These are phyloP conservation scores for Auricularia sp. DNA, from an alignment of 768 basidiomycete species.

Conservation along the genomic window DNA sequence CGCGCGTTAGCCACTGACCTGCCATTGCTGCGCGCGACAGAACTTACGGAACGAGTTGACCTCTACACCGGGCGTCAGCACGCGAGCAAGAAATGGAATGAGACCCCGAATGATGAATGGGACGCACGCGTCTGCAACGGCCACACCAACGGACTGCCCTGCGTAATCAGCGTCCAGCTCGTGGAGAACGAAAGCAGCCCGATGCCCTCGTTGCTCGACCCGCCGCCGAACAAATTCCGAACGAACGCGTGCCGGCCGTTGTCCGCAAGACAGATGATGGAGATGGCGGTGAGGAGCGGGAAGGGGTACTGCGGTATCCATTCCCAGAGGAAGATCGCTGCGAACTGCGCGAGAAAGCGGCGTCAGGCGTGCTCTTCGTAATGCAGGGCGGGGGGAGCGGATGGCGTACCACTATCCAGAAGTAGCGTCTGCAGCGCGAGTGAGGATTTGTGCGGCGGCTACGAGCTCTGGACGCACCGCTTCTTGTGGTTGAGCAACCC, in stretches of 20 bases:
- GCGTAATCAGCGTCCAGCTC: constrained; percentile 44
- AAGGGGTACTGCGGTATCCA: constrained; percentile 29
- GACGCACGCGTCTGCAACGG: constrained; percentile 43
- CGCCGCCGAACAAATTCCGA: constrained; percentile 31
- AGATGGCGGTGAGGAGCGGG: constrained; percentile 37
- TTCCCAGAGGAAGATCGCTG: constrained; percentile 40
- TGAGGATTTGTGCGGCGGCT: neutral
- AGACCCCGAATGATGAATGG: no score
- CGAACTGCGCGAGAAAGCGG: constrained; percentile 19
- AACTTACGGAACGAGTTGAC: constrained; percentile 35
- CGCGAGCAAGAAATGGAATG: no score
- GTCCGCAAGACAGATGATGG: constrained; percentile 37
- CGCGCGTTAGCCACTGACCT: no score
- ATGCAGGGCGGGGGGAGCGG: neutral
- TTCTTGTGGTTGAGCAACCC: constrained; percentile 40
- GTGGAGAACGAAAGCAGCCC: constrained; percentile 38
- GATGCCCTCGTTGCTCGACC: constrained; percentile 42
- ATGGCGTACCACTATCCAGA: constrained; percentile 40
- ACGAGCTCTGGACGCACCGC: constrained; percentile 13
- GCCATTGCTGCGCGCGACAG: no score
- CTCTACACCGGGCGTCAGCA: constrained; percentile 25
- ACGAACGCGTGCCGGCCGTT: constrained; percentile 36
- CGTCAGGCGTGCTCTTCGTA: neutral
- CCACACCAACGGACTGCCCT: constrained; percentile 45
- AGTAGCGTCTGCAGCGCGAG: constrained; percentile 16